phyloP scores from a whole-genome alignment of 116 monocot genomes.

The Dioscorea cayenensis region DNA sequence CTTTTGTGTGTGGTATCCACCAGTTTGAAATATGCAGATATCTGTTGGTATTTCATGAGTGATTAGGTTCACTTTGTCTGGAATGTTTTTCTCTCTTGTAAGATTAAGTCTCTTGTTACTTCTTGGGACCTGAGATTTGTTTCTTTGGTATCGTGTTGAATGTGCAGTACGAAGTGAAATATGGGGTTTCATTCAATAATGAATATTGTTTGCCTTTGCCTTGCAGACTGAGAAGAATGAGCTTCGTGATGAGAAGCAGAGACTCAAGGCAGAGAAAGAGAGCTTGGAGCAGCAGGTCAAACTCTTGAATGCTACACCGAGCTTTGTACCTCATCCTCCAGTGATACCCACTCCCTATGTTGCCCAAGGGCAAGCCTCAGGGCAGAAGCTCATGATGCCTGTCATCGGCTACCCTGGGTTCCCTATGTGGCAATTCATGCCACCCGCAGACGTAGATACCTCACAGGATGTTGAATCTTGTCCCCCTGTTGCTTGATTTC shows the following conservation, averaged over 20 bases:
- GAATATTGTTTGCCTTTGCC: neutral
- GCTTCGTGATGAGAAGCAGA: slow-evolving; percentile 91
- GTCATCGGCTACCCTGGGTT: slow-evolving; percentile 70
- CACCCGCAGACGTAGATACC: slow-evolving; percentile 75
- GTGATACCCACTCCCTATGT: slow-evolving; percentile 55
- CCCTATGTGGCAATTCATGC: slow-evolving; percentile 87
- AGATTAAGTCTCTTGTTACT: neutral
- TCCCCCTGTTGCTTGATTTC: slow-evolving; percentile 75
- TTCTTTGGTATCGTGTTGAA: neutral
- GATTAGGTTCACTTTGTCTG: neutral
- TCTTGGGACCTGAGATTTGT: neutral
- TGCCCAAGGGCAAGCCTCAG: slow-evolving; percentile 36
- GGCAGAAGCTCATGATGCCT: slow-evolving; percentile 69
- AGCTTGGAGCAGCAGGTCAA: slow-evolving; percentile 86
- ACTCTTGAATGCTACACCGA: slow-evolving; percentile 46
- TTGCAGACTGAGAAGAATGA: slow-evolving; percentile 82
- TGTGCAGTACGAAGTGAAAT: no score
- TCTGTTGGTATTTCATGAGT: neutral
- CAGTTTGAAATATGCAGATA: no score
- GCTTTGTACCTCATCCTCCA: slow-evolving; percentile 51
- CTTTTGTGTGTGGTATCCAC: no score
- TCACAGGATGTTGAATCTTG: slow-evolving; percentile 67
- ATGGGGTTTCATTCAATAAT: neutral
- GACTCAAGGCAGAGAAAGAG: slow-evolving; percentile 85
- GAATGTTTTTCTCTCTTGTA: neutral